Conservation (phyloP, 1,284 basidiomycete genomes). For the Coniferiporia sulphurascens region DNA sequence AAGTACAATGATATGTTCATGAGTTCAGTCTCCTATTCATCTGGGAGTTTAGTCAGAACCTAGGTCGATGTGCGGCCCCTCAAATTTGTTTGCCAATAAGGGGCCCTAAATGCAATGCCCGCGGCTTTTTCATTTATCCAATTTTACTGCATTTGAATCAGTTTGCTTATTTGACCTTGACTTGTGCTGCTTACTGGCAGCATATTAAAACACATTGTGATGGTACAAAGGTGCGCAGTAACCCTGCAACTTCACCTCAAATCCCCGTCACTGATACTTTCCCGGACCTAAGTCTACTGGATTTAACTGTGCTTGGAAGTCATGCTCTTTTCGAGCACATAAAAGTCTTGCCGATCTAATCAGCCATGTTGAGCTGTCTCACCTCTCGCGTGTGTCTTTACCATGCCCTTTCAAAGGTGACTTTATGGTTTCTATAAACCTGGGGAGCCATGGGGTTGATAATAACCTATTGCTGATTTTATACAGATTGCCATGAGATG, state of each 20-base stretch:
- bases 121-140: background rate
- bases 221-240: background rate
- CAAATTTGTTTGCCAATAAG: background rate
- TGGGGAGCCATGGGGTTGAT: background rate
- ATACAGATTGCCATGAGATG: background rate
- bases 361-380: conserved; percentile 22
- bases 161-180: background rate
- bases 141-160: background rate
- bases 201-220: background rate
- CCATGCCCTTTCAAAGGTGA: conserved; percentile 21
- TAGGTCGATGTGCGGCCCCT: too few species aligned
- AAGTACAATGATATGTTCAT: too few species aligned
- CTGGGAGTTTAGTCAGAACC: too few species aligned
- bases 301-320: conserved; percentile 20
- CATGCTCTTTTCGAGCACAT: conserved; percentile 22
- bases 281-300: background rate
- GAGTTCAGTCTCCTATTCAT: too few species aligned
- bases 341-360: conserved; percentile 18
- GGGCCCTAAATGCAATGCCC: background rate
- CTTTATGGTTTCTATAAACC: background rate
- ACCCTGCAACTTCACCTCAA: background rate
- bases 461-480: background rate
- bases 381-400: conserved; percentile 20
- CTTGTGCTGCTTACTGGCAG: background rate
- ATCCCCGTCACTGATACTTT: background rate